Evolutionary conservation across 305 asterid species (phyloP).

Genomic region (Solanum hybrid): DNA sequence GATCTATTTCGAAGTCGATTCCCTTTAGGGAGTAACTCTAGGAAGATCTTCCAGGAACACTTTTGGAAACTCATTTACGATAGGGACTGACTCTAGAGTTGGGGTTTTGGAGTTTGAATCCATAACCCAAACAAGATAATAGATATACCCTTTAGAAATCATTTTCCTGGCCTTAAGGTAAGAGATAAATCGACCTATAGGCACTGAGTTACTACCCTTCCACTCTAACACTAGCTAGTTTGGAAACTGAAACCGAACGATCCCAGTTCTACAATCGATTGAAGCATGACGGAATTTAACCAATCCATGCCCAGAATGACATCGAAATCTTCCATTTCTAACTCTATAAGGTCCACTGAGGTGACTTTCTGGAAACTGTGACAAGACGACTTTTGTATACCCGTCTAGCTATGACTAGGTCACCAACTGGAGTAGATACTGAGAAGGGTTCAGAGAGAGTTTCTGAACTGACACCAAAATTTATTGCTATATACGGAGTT

Average conservation of each 20-base stretch:
- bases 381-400: background rate
- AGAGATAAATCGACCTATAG: background rate
- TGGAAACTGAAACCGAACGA: background rate
- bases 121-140: background rate
- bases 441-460: background rate
- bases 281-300: background rate
- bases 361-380: background rate
- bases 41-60: background rate
- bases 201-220: background rate
- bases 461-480: no score
- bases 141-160: background rate
- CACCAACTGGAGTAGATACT: background rate
- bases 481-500: background rate
- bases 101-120: background rate
- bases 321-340: background rate
- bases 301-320: background rate
- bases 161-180: background rate
- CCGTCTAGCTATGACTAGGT: background rate
- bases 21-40: background rate
- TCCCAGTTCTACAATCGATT: background rate
- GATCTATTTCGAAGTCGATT: background rate
- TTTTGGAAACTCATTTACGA: background rate
- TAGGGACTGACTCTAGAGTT: background rate
- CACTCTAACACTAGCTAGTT: background rate
- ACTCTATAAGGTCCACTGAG: background rate